Base-by-base conservation (phyloP, 331 rosid species). In the Quercus tomentella region DNA sequence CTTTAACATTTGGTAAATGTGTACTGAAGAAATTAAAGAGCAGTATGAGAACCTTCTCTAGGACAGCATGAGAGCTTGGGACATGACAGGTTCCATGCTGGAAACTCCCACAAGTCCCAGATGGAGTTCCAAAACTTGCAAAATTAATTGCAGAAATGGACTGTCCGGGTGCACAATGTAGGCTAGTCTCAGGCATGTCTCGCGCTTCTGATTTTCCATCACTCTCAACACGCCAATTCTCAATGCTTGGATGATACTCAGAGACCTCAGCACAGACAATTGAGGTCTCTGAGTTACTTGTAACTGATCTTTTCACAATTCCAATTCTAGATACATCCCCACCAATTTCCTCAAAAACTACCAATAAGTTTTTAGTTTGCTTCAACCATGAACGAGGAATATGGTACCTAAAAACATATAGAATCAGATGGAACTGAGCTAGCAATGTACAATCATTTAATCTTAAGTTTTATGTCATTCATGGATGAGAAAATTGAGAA, bases 71-170 rank as follows among this genome's bases (percentile, higher is more conserved):
- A n/a, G 96, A 89, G 33, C 77, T 57, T 12, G 93, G 60, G 49
- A 93, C 84, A 41, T 91, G 93, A 12, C 93, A 91, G 31, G 85
- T 25, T 37, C 96, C 93, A 41, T 89, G 93, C 81, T 69, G 80
- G 54, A 84, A 89, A 26, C 55, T 86, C 35, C 93, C 93, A 72
- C 96, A 91, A 76, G 88, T 86, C 41, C 93, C 96, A 3, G 83
- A 57, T 68, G 96, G 96, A 73, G 93, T 89, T 77, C 93, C 93
- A 31, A 81, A 91, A 87, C 96, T 91, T 65, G 96, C 92, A 80
- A 89, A 91, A 52, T 77, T 89, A 72, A 91, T 91, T 43, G 85
- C 72, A 63, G 92, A 70, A 71, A 91, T 89, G 82, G 85, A 67
- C 37, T 87, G 88, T 16, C 93, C 93, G 43, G 70, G 83, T 55